Percentiles rank a stretch among this genome's conserved stretches.
These are phyloP conservation scores for Fomes fomentarius DNA, from an alignment of 1,284 basidiomycete genomes.

Conservation along the genomic window DNA sequence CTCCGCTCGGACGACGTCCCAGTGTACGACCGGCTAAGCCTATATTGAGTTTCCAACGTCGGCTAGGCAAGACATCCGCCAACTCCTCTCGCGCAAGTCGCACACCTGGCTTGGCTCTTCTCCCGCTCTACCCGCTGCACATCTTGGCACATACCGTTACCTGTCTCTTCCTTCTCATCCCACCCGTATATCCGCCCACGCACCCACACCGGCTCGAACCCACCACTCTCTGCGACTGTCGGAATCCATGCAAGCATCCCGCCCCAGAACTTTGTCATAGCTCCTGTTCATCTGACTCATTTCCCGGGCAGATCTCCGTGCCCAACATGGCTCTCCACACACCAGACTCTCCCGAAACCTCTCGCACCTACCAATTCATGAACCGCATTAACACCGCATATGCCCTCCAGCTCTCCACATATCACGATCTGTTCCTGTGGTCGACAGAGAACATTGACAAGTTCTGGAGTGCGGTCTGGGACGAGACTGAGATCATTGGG, in stretches of 20 bases:
- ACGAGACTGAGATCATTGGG: constrained; percentile 68
- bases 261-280: not conserved
- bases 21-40: not conserved
- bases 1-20: not conserved
- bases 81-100: not conserved
- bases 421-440: constrained; percentile 76
- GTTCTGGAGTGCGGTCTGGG: constrained; percentile 86
- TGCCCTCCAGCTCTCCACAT: constrained; percentile 52
- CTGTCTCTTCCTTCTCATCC: too few relatives aligned
- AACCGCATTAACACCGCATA: constrained; percentile 57
- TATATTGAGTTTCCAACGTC: not conserved
- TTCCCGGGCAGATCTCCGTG: constrained; percentile 8
- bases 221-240: too few relatives aligned
- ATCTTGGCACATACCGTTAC: too few relatives aligned
- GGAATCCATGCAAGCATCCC: too few relatives aligned
- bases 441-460: constrained; percentile 61
- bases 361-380: constrained; percentile 63
- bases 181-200: not conserved
- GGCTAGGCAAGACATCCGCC: not conserved
- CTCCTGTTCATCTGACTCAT: constrained; percentile 10
- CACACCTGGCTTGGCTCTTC: not conserved
- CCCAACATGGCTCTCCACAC: constrained; percentile 44
- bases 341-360: constrained; percentile 49
- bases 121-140: not conserved
- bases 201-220: constrained; percentile 1